Evolutionary conservation across 2,329 filamentous ascomycete species (phyloP).

Genomic region (Chaetomium sp.): DNA sequence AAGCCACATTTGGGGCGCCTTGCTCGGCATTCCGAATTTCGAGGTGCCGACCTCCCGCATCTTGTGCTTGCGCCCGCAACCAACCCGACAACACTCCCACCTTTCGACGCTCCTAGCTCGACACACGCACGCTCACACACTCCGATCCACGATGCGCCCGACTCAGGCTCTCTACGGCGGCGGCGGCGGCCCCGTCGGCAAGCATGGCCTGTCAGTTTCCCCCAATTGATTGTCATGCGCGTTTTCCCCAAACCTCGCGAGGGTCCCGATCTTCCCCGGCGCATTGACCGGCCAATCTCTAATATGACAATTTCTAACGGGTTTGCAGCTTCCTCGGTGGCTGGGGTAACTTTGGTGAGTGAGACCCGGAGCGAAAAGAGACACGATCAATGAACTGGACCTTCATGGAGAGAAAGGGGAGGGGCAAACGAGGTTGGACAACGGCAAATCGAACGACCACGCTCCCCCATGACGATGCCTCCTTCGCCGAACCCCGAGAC

Average conservation of each 20-base stretch:
- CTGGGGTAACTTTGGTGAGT: slow-evolving; percentile 72
- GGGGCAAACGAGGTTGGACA: too few species aligned
- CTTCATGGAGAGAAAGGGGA: too few species aligned
- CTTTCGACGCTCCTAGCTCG: slow-evolving; percentile 7
- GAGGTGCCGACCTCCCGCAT: slow-evolving; percentile 23
- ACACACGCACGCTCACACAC: slow-evolving; percentile 21
- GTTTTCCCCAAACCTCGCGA: slow-evolving; percentile 22
- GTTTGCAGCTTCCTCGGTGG: slow-evolving; percentile 59
- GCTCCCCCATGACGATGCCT: too few species aligned
- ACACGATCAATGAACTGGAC: background rate
- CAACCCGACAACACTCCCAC: slow-evolving; percentile 20
- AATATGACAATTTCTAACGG: slow-evolving; percentile 14
- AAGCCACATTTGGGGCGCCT: slow-evolving; percentile 21
- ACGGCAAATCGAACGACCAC: too few species aligned
- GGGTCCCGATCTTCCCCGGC: background rate
- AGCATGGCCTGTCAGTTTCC: slow-evolving; percentile 39
- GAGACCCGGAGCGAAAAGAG: slow-evolving; percentile 8
- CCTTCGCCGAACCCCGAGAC: background rate
- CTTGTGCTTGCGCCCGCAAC: slow-evolving; percentile 12
- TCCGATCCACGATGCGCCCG: slow-evolving; percentile 38
- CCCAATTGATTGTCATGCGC: slow-evolving; percentile 13
- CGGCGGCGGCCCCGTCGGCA: slow-evolving; percentile 38
- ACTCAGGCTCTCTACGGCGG: slow-evolving; percentile 37
- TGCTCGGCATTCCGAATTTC: slow-evolving; percentile 29
- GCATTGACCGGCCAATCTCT: slow-evolving; percentile 1